Conservation (phyloP, 1,139 yeast genomes). For the Candida pseudocylindracea region DNA sequence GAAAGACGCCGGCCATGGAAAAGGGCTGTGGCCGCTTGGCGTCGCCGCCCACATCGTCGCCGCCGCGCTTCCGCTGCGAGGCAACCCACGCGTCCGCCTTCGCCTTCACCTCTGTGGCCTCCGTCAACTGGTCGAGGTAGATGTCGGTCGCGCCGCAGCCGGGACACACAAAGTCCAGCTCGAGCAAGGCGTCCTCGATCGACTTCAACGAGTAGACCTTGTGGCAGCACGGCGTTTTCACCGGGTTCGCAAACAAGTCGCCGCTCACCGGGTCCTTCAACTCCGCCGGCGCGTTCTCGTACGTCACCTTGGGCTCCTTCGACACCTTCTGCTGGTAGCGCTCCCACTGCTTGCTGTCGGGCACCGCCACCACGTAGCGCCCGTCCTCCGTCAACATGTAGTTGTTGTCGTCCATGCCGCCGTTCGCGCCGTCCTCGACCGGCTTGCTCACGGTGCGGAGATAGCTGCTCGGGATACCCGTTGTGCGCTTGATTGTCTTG, state of each 20-base stretch:
- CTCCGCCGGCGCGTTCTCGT: slow-evolving; percentile 20
- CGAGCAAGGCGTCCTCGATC: slow-evolving; percentile 49
- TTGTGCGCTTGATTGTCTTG: slow-evolving; percentile 71
- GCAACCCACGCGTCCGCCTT: slow-evolving; percentile 27
- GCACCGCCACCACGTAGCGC: slow-evolving; percentile 83
- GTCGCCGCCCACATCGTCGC: no score
- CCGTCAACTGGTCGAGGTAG: slow-evolving; percentile 45
- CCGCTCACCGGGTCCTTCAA: slow-evolving; percentile 38
- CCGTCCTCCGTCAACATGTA: slow-evolving; percentile 90
- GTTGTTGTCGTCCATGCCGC: slow-evolving; percentile 26
- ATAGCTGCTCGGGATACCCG: slow-evolving; percentile 93
- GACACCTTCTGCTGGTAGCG: slow-evolving; percentile 53
- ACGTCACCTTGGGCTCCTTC: slow-evolving; percentile 22
- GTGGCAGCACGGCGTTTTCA: slow-evolving; percentile 70
- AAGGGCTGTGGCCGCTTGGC: no score
- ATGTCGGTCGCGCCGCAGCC: slow-evolving; percentile 59
- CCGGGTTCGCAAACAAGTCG: slow-evolving; percentile 45
- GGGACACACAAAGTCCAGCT: slow-evolving; percentile 80
- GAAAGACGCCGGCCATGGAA: no score
- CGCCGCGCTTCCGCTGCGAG: no score
- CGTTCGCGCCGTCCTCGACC: slow-evolving; percentile 32
- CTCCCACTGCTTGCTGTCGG: slow-evolving; percentile 87
- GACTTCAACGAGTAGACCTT: slow-evolving; percentile 32
- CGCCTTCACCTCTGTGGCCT: slow-evolving; percentile 34
- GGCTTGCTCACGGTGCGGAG: slow-evolving; percentile 48